A percentile compares a stretch with the other conserved stretches of the same genome.
Conservation (phyloP, 495 filamentous ascomycete species). For the Podospora anserina region DNA sequence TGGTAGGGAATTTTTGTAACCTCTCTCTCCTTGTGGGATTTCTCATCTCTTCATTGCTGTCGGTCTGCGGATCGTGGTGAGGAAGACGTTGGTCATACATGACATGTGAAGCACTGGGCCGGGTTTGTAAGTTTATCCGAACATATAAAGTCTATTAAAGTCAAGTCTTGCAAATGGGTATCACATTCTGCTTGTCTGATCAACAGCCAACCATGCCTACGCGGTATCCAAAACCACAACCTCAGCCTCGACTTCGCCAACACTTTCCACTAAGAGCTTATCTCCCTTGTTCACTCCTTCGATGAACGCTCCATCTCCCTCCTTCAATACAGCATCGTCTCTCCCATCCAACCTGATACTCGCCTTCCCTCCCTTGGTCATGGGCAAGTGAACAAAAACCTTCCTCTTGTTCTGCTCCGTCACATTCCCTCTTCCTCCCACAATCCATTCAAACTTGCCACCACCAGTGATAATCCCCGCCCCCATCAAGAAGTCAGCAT, state of each 20-base stretch:
- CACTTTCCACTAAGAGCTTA: conserved; percentile 56
- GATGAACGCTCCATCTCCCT: conserved; percentile 77
- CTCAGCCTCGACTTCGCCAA: conserved; percentile 66
- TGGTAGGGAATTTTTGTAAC: conserved; percentile 36
- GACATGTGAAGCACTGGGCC: no score
- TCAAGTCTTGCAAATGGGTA: not conserved
- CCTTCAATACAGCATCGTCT: conserved; percentile 59
- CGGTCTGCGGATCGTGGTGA: conserved; percentile 27
- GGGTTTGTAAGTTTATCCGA: no score
- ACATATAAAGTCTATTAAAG: not conserved
- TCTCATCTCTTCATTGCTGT: conserved; percentile 29
- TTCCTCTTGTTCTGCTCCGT: conserved; percentile 57
- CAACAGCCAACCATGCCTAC: conserved; percentile 13
- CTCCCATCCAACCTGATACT: conserved; percentile 59
- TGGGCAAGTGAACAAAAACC: conserved; percentile 72
- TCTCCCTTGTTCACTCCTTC: conserved; percentile 54
- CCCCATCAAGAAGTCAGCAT: conserved; percentile 76
- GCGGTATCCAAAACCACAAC: conserved; percentile 61
- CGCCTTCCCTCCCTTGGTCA: conserved; percentile 67
- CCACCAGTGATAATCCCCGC: conserved; percentile 60
- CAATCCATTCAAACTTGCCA: conserved; percentile 57
- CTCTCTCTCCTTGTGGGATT: conserved; percentile 27
- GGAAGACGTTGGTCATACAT: conserved; percentile 16
- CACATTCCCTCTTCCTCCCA: conserved; percentile 53
- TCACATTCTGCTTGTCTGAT: not conserved